These are phyloP conservation scores for Colletotrichum limetticola DNA, from an alignment of 2,329 filamentous ascomycete species.

Conservation along the genomic window DNA sequence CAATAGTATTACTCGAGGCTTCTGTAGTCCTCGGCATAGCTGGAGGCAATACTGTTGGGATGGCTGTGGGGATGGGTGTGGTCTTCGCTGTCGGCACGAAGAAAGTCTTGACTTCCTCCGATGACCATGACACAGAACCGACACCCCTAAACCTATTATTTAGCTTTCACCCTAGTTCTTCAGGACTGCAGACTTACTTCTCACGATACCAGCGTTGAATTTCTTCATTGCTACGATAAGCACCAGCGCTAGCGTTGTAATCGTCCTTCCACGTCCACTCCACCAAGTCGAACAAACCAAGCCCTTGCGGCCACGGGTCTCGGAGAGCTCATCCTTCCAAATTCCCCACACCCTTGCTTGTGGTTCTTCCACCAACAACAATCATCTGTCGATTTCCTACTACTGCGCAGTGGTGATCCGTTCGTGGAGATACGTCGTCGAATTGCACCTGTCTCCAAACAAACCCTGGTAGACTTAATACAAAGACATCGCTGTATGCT, in stretches of 20 bases:
- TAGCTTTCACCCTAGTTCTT: background rate
- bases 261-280: background rate
- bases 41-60: no score
- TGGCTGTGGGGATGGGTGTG: no score
- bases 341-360: background rate
- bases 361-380: background rate
- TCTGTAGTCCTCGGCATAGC: no score
- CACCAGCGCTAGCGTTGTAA: background rate
- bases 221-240: background rate
- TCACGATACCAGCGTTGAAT: background rate
- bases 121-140: background rate
- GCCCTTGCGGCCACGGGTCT: background rate
- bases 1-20: no score
- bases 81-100: background rate
- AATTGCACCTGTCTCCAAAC: background rate
- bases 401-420: background rate
- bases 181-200: background rate
- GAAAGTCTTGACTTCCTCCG: background rate
- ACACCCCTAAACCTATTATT: background rate
- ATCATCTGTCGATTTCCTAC: background rate
- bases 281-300: background rate
- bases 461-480: background rate
- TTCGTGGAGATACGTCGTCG: background rate
- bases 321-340: background rate
- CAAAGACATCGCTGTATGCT: background rate